A percentile compares a stretch with the other conserved stretches of the same genome.
Conservation (phyloP, 2,329 filamentous ascomycete genomes). For the Simplicillium aogashimaense region DNA sequence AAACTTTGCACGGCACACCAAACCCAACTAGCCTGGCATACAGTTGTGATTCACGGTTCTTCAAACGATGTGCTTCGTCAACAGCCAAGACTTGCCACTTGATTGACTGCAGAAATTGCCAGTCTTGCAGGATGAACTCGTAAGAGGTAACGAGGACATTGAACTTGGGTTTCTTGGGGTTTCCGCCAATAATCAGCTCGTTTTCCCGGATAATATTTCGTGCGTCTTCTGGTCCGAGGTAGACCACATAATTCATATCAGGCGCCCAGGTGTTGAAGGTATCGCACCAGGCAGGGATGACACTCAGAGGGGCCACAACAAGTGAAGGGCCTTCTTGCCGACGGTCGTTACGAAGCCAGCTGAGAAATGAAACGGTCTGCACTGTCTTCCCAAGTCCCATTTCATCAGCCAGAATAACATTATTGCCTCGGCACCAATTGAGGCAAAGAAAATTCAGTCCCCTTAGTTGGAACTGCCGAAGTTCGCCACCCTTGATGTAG, state of each 20-base stretch:
- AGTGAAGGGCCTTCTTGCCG: constrained; percentile 90
- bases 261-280: constrained; percentile 96
- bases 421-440: constrained; percentile 90
- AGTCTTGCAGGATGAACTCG: constrained; percentile 86
- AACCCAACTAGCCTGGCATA: constrained; percentile 81
- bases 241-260: constrained; percentile 93
- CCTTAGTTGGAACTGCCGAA: constrained; percentile 87
- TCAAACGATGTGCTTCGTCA: constrained; percentile 92
- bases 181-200: constrained; percentile 78
- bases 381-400: constrained; percentile 99
- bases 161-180: constrained; percentile 85
- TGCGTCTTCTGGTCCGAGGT: constrained; percentile 80
- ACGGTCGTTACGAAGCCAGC: constrained; percentile 87
- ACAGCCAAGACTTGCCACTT: constrained; percentile 98
- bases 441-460: constrained; percentile 92
- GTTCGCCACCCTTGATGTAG: constrained; percentile 75
- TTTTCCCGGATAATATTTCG: constrained; percentile 83
- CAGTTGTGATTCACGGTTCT: constrained; percentile 90
- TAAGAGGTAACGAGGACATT: constrained; percentile 97
- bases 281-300: constrained; percentile 96
- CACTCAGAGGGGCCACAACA: constrained; percentile 93
- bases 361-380: constrained; percentile 93
- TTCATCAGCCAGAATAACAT: constrained; percentile 95
- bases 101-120: constrained; percentile 73
- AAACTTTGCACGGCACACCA: constrained; percentile 74